Percentiles rank a stretch among this genome's conserved stretches.
These are phyloP conservation scores for Periconia sp. DNA, from an alignment of 2,329 filamentous ascomycete species.

Conservation along the genomic window DNA sequence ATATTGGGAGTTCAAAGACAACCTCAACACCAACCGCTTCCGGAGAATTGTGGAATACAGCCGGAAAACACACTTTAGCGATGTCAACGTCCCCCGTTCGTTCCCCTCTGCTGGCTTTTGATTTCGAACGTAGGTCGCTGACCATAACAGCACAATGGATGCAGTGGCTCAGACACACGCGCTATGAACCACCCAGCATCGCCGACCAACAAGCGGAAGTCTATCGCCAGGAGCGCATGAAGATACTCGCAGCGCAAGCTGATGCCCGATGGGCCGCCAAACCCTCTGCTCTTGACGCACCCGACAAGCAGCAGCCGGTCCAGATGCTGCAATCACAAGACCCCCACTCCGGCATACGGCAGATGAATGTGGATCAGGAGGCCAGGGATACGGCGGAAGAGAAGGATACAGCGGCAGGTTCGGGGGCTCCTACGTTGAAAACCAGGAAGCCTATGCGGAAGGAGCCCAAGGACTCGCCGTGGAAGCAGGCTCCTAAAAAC, in stretches of 20 bases:
- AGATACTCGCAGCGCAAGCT: constrained; percentile 60
- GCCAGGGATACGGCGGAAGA: constrained; percentile 8
- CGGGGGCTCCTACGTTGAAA: constrained; percentile 16
- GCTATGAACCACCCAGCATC: constrained; percentile 57
- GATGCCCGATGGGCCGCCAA: constrained; percentile 64
- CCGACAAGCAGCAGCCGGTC: constrained; percentile 51
- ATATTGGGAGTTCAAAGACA: constrained; percentile 67
- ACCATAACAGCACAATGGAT: constrained; percentile 61
- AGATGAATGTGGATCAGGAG: constrained; percentile 37
- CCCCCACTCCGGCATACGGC: constrained; percentile 40
- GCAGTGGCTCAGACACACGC: constrained; percentile 67
- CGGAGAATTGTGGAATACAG: constrained; percentile 62
- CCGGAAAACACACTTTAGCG: constrained; percentile 56
- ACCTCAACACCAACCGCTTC: constrained; percentile 54
- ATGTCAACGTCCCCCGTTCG: constrained; percentile 62
- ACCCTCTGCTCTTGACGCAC: constrained; percentile 59
- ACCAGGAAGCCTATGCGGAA: constrained; percentile 24
- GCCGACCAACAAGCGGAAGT: constrained; percentile 62
- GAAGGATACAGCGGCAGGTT: constrained; percentile 17
- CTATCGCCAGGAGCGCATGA: constrained; percentile 59
- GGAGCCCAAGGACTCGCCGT: constrained; percentile 42
- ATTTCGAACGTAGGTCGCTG: background rate
- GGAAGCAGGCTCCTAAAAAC: constrained; percentile 41
- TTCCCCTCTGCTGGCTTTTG: background rate
- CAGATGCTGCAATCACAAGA: constrained; percentile 50